A percentile compares a stretch with the other conserved stretches of the same genome.
These are phyloP conservation scores for Exophiala aquamarina DNA, from an alignment of 2,329 filamentous ascomycete species.

Conservation along the genomic window DNA sequence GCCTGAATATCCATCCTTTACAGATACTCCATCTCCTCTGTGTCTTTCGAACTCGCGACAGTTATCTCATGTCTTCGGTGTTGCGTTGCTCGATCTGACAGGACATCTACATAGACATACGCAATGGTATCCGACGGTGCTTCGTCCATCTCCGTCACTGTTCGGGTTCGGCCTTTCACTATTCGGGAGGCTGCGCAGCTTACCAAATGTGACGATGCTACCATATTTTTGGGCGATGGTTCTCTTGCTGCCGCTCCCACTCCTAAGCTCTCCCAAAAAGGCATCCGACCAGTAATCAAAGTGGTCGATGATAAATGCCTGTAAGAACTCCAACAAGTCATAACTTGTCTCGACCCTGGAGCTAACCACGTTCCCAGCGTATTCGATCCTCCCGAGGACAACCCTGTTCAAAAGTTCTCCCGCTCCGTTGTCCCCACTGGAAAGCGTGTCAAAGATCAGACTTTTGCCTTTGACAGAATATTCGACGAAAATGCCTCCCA, in stretches of 20 bases:
- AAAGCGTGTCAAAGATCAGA: slow-evolving; percentile 95
- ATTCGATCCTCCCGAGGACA: slow-evolving; percentile 96
- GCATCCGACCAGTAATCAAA: slow-evolving; percentile 88
- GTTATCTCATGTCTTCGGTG: no score
- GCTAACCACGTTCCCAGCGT: slow-evolving; percentile 58
- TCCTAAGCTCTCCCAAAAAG: slow-evolving; percentile 81
- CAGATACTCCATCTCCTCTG: no score
- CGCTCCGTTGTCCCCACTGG: slow-evolving; percentile 77
- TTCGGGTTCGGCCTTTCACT: slow-evolving; percentile 66
- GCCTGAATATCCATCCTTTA: no score
- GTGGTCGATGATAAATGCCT: slow-evolving; percentile 94
- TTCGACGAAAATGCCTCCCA: slow-evolving; percentile 96
- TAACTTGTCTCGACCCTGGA: neutral
- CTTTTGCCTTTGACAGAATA: slow-evolving; percentile 93
- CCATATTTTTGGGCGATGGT: slow-evolving; percentile 92
- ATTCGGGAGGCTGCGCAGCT: slow-evolving; percentile 95
- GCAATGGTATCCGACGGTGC: slow-evolving; percentile 46
- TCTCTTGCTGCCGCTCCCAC: slow-evolving; percentile 84
- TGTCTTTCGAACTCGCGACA: no score
- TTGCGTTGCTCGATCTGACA: no score
- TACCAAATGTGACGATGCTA: slow-evolving; percentile 72
- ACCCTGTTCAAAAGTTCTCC: slow-evolving; percentile 82
- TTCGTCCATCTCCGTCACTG: slow-evolving; percentile 52
- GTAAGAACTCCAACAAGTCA: slow-evolving; percentile 55
- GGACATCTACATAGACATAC: neutral